A percentile compares a stretch with the other conserved stretches of the same genome.
phyloP scores from a whole-genome alignment of 1,284 basidiomycete genomes.

The Apiotrichum gamsii region DNA sequence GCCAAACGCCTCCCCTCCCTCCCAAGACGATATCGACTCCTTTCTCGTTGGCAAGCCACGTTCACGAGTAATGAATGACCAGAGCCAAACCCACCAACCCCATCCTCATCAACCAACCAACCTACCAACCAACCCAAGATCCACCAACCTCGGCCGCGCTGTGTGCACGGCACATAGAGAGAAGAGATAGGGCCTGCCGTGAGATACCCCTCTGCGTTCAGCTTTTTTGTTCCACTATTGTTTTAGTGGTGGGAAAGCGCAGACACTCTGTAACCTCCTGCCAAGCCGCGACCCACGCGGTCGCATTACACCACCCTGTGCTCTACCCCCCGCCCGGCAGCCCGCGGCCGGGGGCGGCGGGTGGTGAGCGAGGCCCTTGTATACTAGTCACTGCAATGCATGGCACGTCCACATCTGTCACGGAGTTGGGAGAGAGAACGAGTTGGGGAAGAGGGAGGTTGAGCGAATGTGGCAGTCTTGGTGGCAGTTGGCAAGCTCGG shows the following conservation, averaged over 20 bases:
- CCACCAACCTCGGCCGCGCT: background rate
- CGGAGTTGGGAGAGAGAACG: too few species aligned
- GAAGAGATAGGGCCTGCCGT: background rate
- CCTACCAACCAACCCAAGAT: background rate
- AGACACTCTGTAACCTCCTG: constrained; percentile 7
- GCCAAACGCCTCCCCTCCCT: background rate
- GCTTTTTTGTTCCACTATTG: too few species aligned
- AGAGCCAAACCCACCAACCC: background rate
- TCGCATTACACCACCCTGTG: background rate
- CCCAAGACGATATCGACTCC: background rate
- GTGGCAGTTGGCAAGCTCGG: too few species aligned
- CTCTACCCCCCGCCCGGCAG: background rate
- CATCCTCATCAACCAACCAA: background rate
- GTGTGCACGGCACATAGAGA: background rate
- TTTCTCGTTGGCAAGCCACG: constrained; percentile 4
- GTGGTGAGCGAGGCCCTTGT: constrained; percentile 13
- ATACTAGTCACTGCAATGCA: constrained; percentile 26
- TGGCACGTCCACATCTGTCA: constrained; percentile 18
- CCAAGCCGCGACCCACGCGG: background rate
- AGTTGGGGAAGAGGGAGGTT: too few species aligned
- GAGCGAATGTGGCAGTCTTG: too few species aligned
- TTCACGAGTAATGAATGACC: background rate
- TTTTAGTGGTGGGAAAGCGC: too few species aligned
- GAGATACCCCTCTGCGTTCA: background rate
- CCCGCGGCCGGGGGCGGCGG: background rate